Base-by-base conservation (phyloP, 441 rosid species). In the Arabidopsis lyrata region DNA sequence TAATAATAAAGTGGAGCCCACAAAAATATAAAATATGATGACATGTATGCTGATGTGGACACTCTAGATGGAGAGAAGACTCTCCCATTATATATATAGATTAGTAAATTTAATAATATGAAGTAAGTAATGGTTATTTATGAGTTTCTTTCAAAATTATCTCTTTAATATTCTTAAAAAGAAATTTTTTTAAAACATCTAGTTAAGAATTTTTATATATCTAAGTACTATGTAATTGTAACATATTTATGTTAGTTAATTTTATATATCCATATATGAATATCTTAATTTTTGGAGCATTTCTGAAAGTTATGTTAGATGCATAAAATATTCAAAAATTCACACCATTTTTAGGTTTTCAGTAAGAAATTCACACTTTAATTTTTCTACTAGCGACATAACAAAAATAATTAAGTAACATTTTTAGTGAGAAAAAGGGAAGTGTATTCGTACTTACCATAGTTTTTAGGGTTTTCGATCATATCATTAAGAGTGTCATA, bases 401-500 rank as follows among this genome's bases (percentile, higher is more conserved):
- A 0, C 22, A 9, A 63, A 42, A n/a, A 14, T 27, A 18, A 18
- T 15, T 6, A 48, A 14, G 20, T 7, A 14, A 60, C 31, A 4
- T 0, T 10, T 7, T 53, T 9, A 38, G 71, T 9, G 24, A 7
- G 12, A 15, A 58, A 68, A 22, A 55, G 15, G 12, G 9, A 59
- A 5, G 16, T 50, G 54, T 29, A 32, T 54, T 42, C 9, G 42
- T 29, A 58, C 75, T 10, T 68, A 83, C 84, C 89, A 12, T 80
- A 50, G 3, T 71, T 65, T 69, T 58, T 12, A 67, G 83, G 83
- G 45, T 72, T 67, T 59, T 72, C 44, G 8, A 85, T 80, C 63
- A 87, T 72, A 32, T 84, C 79, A 29, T 72, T 56, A 24, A 87
- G 52, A 10, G 79, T 83, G 9, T 50, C 72, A 54, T 87, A 87